phyloP scores from a whole-genome alignment of 2,329 filamentous ascomycete species.

The Xylariaceae sp. region DNA sequence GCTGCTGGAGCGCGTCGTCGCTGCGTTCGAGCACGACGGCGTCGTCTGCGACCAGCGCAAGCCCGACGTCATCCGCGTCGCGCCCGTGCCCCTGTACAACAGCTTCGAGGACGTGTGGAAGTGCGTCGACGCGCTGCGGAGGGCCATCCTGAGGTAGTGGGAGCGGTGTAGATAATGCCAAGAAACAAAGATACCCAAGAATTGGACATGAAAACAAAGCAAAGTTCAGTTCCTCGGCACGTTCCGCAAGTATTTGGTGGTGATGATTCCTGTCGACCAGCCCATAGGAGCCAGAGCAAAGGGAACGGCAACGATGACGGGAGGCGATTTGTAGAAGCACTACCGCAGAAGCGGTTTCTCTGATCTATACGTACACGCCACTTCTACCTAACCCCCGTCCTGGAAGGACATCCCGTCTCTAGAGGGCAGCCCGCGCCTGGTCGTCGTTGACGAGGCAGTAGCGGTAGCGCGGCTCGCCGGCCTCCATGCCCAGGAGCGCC shows the following conservation, averaged over 20 bases:
- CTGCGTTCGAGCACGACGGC: conserved; percentile 56
- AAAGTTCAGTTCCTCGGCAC: too few species aligned
- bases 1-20: conserved; percentile 60
- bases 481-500: conserved; percentile 6
- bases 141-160: not conserved
- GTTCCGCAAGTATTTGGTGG: too few species aligned
- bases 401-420: too few species aligned
- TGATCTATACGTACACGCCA: too few species aligned
- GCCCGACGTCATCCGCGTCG: conserved; percentile 77
- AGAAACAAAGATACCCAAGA: too few species aligned
- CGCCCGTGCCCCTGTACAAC: conserved; percentile 80
- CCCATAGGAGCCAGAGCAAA: too few species aligned
- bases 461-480: conserved; percentile 5
- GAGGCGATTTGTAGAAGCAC: too few species aligned
- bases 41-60: conserved; percentile 78
- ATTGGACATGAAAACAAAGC: too few species aligned
- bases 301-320: too few species aligned
- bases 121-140: conserved; percentile 36
- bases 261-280: too few species aligned
- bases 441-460: conserved; percentile 7
- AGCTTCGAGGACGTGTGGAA: conserved; percentile 62
- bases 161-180: not conserved
- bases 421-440: conserved; percentile 2
- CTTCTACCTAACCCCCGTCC: too few species aligned
- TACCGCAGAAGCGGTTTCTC: too few species aligned